Conservation (phyloP, 2,329 filamentous ascomycete species). For the Aspergillus sojae region DNA sequence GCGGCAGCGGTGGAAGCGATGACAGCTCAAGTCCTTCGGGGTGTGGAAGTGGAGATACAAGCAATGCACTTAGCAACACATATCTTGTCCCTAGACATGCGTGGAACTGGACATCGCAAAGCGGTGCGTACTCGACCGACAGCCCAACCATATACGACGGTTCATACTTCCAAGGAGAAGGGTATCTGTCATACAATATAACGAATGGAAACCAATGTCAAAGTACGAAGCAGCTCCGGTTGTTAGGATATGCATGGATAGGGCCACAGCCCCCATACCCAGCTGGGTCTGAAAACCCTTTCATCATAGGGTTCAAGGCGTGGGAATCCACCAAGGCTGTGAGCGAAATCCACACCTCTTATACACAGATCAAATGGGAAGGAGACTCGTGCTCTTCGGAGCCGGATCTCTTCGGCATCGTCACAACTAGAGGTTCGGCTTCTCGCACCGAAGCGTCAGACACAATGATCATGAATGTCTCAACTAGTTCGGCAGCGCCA, state of each 20-base stretch:
- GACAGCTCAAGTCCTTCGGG: background rate
- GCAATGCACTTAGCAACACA: background rate
- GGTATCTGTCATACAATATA: background rate
- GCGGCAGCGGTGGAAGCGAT: background rate
- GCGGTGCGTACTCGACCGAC: background rate
- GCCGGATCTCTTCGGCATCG: conserved; percentile 5
- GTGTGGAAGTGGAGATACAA: background rate
- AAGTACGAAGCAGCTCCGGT: background rate
- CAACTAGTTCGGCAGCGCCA: background rate
- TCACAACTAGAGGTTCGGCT: background rate
- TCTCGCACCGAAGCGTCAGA: background rate
- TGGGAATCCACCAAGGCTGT: conserved; percentile 4
- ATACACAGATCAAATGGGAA: background rate
- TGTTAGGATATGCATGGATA: conserved; percentile 10
- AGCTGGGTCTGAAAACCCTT: background rate
- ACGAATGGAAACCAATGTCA: background rate
- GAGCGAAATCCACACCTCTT: conserved; percentile 1
- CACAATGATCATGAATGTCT: background rate
- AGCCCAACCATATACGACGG: conserved; percentile 9
- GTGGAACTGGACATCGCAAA: conserved; percentile 6
- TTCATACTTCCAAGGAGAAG: conserved; percentile 9
- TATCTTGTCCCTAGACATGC: conserved; percentile 2
- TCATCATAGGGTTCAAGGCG: conserved; percentile 9
- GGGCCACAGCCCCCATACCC: conserved; percentile 7
- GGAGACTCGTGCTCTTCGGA: background rate